Conservation (phyloP, 2,329 filamentous ascomycete genomes). For the Akanthomyces uredinophilus region DNA sequence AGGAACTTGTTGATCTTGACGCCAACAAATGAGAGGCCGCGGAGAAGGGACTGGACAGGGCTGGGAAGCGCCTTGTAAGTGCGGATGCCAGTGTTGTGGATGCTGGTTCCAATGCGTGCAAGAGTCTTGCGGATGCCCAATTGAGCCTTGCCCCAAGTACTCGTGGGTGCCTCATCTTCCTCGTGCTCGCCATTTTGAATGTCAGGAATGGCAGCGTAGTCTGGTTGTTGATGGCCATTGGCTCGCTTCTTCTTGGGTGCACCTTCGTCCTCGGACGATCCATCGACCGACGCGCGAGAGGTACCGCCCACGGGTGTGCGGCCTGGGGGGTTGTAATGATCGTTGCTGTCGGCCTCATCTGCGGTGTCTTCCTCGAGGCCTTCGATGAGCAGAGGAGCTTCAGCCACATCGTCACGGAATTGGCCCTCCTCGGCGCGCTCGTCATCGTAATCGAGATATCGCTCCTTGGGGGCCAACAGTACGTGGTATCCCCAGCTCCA, state of each 20-base stretch:
- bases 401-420: constrained; percentile 48
- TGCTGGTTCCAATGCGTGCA: background rate
- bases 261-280: constrained; percentile 44
- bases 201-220: constrained; percentile 60
- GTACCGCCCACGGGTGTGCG: constrained; percentile 48
- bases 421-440: constrained; percentile 53
- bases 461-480: constrained; percentile 77
- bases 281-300: constrained; percentile 45
- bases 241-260: constrained; percentile 24
- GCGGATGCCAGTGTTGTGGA: background rate
- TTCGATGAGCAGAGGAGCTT: constrained; percentile 40
- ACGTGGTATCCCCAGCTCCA: constrained; percentile 99
- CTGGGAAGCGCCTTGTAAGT: constrained; percentile 32
- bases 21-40: constrained; percentile 28
- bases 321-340: constrained; percentile 49
- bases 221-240: constrained; percentile 31
- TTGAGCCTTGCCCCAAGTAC: constrained; percentile 33
- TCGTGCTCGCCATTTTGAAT: constrained; percentile 35
- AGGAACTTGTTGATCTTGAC: constrained; percentile 56
- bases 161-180: constrained; percentile 15
- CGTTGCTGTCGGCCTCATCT: constrained; percentile 25
- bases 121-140: constrained; percentile 23
- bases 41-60: constrained; percentile 34
- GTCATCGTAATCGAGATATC: constrained; percentile 60
- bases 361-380: constrained; percentile 33